Conservation (phyloP, 1,139 yeast species). For the Suhomyces yuchorum region DNA sequence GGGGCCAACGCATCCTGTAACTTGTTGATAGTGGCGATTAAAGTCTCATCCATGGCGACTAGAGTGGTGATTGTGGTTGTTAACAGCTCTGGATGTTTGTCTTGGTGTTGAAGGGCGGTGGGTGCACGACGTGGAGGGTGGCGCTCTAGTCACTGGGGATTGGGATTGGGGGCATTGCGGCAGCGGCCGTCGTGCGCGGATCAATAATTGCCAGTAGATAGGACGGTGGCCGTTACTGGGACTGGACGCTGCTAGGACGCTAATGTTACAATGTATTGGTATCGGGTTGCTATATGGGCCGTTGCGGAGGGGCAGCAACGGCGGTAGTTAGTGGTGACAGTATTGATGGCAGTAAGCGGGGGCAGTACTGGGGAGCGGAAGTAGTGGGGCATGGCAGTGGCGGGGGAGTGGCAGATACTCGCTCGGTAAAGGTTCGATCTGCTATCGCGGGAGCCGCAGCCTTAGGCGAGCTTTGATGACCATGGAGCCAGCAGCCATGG, state of each 20-base stretch:
- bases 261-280: background rate
- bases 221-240: background rate
- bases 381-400: too few relatives aligned
- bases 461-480: too few relatives aligned
- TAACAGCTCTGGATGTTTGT: conserved; percentile 1
- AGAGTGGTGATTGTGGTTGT: conserved; percentile 4
- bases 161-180: background rate
- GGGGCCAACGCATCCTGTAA: conserved; percentile 94
- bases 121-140: conserved; percentile 5
- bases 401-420: too few relatives aligned
- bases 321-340: too few relatives aligned
- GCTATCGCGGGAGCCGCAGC: too few relatives aligned
- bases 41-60: conserved; percentile 75
- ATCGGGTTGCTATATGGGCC: background rate
- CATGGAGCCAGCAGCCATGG: too few relatives aligned
- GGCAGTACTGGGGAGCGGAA: too few relatives aligned
- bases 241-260: background rate
- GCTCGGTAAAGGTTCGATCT: too few relatives aligned
- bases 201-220: background rate
- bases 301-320: too few relatives aligned
- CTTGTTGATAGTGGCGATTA: conserved; percentile 89
- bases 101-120: conserved; percentile 7
- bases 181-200: background rate
- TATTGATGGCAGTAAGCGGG: too few relatives aligned
- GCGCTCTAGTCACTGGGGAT: too few relatives aligned